Percentiles rank a stretch among this genome's conserved stretches.
phyloP scores from a whole-genome alignment of 1,139 yeast genomes.

The Lodderomyces orthopsilosis region DNA sequence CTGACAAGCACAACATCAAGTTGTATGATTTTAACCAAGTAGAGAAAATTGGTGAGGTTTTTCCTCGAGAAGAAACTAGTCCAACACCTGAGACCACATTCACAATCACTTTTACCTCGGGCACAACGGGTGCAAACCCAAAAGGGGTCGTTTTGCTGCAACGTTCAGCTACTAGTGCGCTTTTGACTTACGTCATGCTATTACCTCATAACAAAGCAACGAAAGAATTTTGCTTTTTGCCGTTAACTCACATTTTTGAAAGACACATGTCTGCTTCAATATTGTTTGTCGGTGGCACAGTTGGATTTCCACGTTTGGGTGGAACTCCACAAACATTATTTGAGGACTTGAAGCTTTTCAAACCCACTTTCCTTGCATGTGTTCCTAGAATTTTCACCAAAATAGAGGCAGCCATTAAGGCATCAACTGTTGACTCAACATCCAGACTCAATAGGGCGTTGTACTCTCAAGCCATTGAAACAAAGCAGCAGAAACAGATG shows the following conservation, averaged over 20 bases:
- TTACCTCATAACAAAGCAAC: slow-evolving; percentile 14
- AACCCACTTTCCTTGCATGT: slow-evolving; percentile 52
- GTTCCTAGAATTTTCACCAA: slow-evolving; percentile 70
- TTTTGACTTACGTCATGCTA: slow-evolving; percentile 7
- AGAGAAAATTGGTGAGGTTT: slow-evolving; percentile 26
- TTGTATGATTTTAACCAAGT: slow-evolving; percentile 34
- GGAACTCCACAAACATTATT: slow-evolving; percentile 46
- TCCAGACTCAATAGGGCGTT: slow-evolving; percentile 19
- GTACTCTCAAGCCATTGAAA: slow-evolving; percentile 17
- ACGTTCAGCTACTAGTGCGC: slow-evolving; percentile 26
- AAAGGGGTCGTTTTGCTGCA: slow-evolving; percentile 40
- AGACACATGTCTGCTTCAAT: slow-evolving; percentile 32
- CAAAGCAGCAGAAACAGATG: slow-evolving; percentile 21
- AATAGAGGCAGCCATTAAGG: slow-evolving; percentile 52
- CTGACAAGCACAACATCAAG: slow-evolving; percentile 23
- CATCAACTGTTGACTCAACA: slow-evolving; percentile 29
- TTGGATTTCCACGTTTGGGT: slow-evolving; percentile 46
- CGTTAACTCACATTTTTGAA: slow-evolving; percentile 42
- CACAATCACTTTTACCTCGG: slow-evolving; percentile 43
- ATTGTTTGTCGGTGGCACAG: slow-evolving; percentile 32
- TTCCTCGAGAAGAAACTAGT: slow-evolving; percentile 22
- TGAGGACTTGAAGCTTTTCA: slow-evolving; percentile 54
- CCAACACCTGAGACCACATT: slow-evolving; percentile 31
- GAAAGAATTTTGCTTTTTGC: slow-evolving; percentile 26
- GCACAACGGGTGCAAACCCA: slow-evolving; percentile 42